These are phyloP conservation scores for Hypericum perforatum DNA, from an alignment of 345 rosid species.

Conservation along the genomic window DNA sequence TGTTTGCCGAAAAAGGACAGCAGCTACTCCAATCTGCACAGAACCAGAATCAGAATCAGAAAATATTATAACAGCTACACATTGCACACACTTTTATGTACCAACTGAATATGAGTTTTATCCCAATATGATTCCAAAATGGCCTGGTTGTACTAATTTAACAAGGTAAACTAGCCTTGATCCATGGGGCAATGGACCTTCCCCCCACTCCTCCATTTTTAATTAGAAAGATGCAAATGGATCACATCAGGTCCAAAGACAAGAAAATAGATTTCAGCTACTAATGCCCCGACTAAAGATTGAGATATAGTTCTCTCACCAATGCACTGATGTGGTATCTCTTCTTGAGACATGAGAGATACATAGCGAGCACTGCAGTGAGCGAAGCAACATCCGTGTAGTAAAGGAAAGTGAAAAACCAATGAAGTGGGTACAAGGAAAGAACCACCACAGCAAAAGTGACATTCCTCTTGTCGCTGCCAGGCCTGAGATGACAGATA, in stretches of 20 bases:
- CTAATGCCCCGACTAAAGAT: not conserved
- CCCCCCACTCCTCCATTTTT: too few relatives aligned
- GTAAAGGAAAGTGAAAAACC: constrained; percentile 91
- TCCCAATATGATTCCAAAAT: too few relatives aligned
- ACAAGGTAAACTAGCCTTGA: too few relatives aligned
- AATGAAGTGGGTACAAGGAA: constrained; percentile 76
- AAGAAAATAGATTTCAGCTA: too few relatives aligned
- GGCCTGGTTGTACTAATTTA: too few relatives aligned
- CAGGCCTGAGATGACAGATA: constrained; percentile 45
- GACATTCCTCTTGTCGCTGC: constrained; percentile 45
- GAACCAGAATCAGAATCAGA: constrained; percentile 12
- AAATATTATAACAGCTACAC: not conserved
- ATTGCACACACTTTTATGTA: not conserved
- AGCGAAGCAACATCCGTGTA: constrained; percentile 94
- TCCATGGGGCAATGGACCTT: too few relatives aligned
- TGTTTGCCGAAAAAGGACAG: constrained; percentile 67
- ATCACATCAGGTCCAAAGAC: too few relatives aligned
- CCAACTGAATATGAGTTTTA: too few relatives aligned
- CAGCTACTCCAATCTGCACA: constrained; percentile 65
- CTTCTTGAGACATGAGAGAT: constrained; percentile 70
- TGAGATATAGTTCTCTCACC: constrained; percentile 35
- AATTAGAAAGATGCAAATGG: too few relatives aligned
- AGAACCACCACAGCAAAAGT: constrained; percentile 44
- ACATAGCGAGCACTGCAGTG: constrained; percentile 74
- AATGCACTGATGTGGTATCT: constrained; percentile 61